Evolutionary conservation across 1,139 yeast genomes (phyloP).

Genomic region (Pichia norvegensis): DNA sequence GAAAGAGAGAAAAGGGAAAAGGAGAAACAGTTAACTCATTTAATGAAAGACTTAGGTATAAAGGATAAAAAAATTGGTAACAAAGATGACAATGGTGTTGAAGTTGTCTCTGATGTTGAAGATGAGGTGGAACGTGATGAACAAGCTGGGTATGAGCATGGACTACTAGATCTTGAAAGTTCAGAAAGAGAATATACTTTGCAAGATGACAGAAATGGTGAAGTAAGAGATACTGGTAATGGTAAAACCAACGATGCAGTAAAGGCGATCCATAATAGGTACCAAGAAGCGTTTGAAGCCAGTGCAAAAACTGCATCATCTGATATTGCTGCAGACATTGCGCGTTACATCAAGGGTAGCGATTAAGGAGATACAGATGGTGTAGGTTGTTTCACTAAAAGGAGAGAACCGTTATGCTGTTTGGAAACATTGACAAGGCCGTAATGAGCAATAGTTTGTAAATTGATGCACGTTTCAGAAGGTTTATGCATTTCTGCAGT

Average conservation of each 20-base stretch:
- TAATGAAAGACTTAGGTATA: conserved; percentile 81
- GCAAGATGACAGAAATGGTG: conserved; percentile 61
- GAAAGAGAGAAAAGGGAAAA: conserved; percentile 67
- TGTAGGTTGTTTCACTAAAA: conserved; percentile 5
- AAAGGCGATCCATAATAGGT: conserved; percentile 57
- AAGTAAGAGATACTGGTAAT: conserved; percentile 35
- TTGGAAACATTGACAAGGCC: conserved; percentile 22
- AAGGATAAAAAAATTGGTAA: conserved; percentile 31
- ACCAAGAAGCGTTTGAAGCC: conserved; percentile 64
- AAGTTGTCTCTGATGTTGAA: conserved; percentile 33
- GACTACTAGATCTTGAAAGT: conserved; percentile 46
- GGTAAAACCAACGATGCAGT: conserved; percentile 15
- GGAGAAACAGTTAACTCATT: conserved; percentile 57
- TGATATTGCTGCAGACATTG: conserved; percentile 63
- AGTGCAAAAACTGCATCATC: conserved; percentile 55
- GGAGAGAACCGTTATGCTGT: conserved; percentile 14
- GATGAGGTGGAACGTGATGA: conserved; percentile 39
- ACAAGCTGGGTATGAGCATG: conserved; percentile 35
- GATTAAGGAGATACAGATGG: background rate
- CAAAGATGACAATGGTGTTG: conserved; percentile 35
- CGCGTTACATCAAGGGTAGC: conserved; percentile 42
- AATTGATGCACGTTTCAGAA: conserved; percentile 11
- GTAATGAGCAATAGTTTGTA: conserved; percentile 18
- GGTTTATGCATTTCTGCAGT: background rate
- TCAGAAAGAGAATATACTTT: conserved; percentile 66